Conservation (phyloP, 179 eudicot species). For the Heliamphora pulchella region DNA sequence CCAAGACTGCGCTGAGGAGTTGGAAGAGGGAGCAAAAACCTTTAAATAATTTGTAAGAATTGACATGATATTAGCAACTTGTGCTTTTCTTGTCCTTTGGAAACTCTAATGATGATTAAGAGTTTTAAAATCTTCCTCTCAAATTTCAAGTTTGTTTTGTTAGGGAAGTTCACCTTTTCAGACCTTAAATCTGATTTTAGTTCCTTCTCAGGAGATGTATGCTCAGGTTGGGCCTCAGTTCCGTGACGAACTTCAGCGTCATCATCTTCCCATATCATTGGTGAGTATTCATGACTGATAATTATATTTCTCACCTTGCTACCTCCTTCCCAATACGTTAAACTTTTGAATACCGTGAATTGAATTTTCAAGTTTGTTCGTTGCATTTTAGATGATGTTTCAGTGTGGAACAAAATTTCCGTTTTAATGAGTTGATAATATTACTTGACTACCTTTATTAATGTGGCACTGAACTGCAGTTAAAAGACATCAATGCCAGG, state of each 20-base stretch:
- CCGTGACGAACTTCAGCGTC: slow-evolving; percentile 83
- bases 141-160: neutral
- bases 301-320: neutral
- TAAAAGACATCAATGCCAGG: slow-evolving; percentile 83
- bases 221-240: slow-evolving; percentile 84
- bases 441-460: neutral
- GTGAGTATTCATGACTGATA: slow-evolving; percentile 26
- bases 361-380: no score
- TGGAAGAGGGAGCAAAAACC: neutral
- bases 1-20: neutral
- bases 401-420: neutral
- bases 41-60: neutral
- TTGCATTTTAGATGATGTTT: no score
- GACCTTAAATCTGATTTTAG: neutral
- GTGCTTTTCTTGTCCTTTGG: neutral
- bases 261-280: slow-evolving; percentile 76
- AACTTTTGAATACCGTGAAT: neutral
- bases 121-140: neutral
- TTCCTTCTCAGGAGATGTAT: slow-evolving; percentile 78
- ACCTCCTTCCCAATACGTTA: neutral
- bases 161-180: neutral
- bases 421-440: neutral
- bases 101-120: neutral
- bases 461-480: slow-evolving; percentile 37
- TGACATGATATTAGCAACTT: neutral